Evolutionary conservation across 805 yeast species (phyloP).

Genomic region (Starmera pachycereana): DNA sequence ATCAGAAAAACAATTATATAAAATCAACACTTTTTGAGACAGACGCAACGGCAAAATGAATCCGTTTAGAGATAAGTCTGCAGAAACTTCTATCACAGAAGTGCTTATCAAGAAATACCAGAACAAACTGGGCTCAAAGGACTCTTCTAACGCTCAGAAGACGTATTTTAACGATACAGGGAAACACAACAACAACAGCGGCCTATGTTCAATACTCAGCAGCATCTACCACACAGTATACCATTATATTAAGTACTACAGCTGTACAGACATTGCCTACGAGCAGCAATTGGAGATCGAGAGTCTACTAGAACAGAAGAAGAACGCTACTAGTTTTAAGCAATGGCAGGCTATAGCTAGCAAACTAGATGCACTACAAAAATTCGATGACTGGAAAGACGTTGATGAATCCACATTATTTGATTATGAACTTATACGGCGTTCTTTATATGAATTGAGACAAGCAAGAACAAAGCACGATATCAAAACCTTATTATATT

Average conservation of each 20-base stretch:
- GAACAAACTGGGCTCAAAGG: constrained; percentile 1
- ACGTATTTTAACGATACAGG: not conserved
- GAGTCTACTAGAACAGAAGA: constrained; percentile 31
- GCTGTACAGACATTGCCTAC: constrained; percentile 15
- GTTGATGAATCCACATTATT: constrained; percentile 53
- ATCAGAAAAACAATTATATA: too few relatives aligned
- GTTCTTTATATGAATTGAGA: constrained; percentile 43
- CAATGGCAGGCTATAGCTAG: constrained; percentile 63
- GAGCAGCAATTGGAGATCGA: constrained; percentile 23
- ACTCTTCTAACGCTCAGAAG: constrained; percentile 1
- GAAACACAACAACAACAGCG: not conserved
- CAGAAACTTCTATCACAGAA: constrained; percentile 10
- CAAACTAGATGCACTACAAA: constrained; percentile 53
- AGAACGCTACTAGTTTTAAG: constrained; percentile 37
- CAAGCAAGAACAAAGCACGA: constrained; percentile 50
- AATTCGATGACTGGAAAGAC: constrained; percentile 65
- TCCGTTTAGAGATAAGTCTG: too few relatives aligned
- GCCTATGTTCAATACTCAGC: not conserved
- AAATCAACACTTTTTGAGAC: too few relatives aligned
- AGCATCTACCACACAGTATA: not conserved
- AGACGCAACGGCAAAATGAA: too few relatives aligned
- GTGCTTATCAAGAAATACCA: constrained; percentile 6
- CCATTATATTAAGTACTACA: not conserved
- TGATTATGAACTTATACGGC: constrained; percentile 54
- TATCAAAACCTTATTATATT: constrained; percentile 50